Evolutionary conservation across 2,329 filamentous ascomycete genomes (phyloP), one percentile per base, ranked within the genome.

Genomic region (Arthrobotrys conoides): DNA sequence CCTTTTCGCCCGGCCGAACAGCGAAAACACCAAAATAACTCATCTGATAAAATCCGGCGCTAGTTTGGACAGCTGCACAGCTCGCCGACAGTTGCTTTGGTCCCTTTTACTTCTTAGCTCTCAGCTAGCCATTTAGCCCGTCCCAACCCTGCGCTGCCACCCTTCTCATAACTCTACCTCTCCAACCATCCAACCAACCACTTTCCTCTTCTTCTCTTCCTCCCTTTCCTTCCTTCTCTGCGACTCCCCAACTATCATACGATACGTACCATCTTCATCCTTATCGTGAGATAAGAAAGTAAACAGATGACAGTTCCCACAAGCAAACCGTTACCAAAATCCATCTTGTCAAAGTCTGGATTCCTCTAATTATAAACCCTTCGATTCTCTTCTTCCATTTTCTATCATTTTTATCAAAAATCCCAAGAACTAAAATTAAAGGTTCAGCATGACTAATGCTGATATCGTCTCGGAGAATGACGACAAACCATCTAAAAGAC

Each of bases 401-500:
- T 57, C 14, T 9, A 1, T 30, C 41, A 22, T 22, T 16, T 41
- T 12, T 16, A 3, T 4, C 38, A n/a, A 41, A 49, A 48, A 53
- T n/a, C n/a, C n/a, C 20, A 41, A 30, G 27, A 30, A 38, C 10
- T 30, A 24, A 27, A 53, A 61, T 18, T 8, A 41, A 30, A 70
- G 10, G 8, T 20, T n/a, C 67, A 63, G 24, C 51, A 14, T 36
- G 20, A 48, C n/a, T n/a, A 22, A 20, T 51, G 53, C 53, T 57
- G 67, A 49, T 20, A 22, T 14, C 14, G 14, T 24, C 16, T 6
- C 61, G 20, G 30, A 61, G 33, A 67, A 67, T 61, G 59, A 63
- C 44, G 66, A 8, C 53, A 5, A 59, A 14, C 4, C 33, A 14
- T 5, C 55, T 20, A 77, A 76, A 63, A 85, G 83, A 72, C 88